Evolutionary conservation across 169 alveolate genomes (phyloP).

Genomic region (Eimeria tenella): DNA sequence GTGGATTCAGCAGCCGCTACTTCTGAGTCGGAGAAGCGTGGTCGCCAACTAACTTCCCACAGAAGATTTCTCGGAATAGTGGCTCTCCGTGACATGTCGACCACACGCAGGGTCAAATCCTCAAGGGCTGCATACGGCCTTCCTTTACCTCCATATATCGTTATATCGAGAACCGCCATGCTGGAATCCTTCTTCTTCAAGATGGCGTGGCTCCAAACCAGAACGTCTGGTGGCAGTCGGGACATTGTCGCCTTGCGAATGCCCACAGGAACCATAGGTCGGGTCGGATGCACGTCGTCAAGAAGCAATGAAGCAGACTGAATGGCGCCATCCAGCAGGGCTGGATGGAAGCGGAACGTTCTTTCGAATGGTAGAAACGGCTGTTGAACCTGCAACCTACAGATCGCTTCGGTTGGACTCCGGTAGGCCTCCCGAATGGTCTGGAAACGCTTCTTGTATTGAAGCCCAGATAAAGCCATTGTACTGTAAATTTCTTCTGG

Average conservation of each 20-base stretch:
- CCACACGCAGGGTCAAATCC: conserved; percentile 35
- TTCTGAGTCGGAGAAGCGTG: background rate
- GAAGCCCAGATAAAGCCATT: conserved; percentile 77
- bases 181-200: conserved; percentile 50
- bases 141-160: conserved; percentile 35
- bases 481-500: conserved; percentile 71
- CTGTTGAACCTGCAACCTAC: conserved; percentile 51
- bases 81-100: conserved; percentile 49
- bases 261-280: conserved; percentile 84
- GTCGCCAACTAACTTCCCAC: conserved; percentile 68
- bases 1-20: background rate
- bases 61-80: conserved; percentile 51
- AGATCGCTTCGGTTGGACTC: conserved; percentile 39
- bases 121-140: conserved; percentile 5
- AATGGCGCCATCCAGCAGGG: conserved; percentile 74
- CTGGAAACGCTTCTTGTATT: conserved; percentile 82
- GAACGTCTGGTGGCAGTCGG: conserved; percentile 39
- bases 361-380: conserved; percentile 80
- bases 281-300: background rate
- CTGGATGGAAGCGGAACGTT: conserved; percentile 84
- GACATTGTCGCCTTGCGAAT: conserved; percentile 72
- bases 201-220: conserved; percentile 62
- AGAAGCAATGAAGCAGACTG: conserved; percentile 64
- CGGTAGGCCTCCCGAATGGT: conserved; percentile 71
- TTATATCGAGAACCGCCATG: conserved; percentile 63